Base-by-base conservation (phyloP, 2,329 filamentous ascomycete genomes). In the Fusarium dimerum region DNA sequence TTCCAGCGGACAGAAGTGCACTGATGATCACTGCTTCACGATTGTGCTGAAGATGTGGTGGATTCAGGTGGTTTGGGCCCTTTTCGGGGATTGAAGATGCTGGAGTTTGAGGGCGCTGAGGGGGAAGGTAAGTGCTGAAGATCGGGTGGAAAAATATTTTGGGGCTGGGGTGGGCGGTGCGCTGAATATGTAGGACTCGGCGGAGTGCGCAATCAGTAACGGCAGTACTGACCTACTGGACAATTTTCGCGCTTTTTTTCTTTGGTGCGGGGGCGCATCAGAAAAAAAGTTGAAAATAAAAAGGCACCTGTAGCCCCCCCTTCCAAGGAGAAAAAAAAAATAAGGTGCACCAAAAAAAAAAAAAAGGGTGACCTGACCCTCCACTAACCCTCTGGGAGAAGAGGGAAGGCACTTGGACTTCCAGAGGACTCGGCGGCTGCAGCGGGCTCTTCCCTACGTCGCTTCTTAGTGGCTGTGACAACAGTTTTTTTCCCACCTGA, bases 151-250 rank as follows among this genome's bases (percentile, higher is more conserved):
- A 65, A 64, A 63, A 59, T 52, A 65, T 50, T 57, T 62, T 51
- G 57, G 66, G 65, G 66, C 65, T 60, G 65, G 64, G 58, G 69
- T 66, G 69, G 69, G 68, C 52, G 69, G 61, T 68, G 67, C 55
- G 62, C 67, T 60, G 57, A 67, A 67, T 71, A 71, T 69, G 69
- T 71, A 71, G 64, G 62, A 61, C 50, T 52, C 53, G 58, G 58
- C 52, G 56, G 43, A 48, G 61, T 43, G 66, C 65, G 60, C 68
- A 71, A 71, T 71, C 69, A 71, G 64, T 63, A 60, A 60, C 54
- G 9, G 45, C 47, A 45, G 50, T 54, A 48, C 45, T 52, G 53
- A 45, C 56, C 47, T 61, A 43, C 48, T 51, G 48, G 43, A 47
- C 57, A 10, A 26, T 50, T 20, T 30, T 36, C 32, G 32, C 32